Percentiles rank a stretch among this genome's conserved stretches.
phyloP scores from a whole-genome alignment of 371 early-diverging fungal species.

The Mucor indicus region DNA sequence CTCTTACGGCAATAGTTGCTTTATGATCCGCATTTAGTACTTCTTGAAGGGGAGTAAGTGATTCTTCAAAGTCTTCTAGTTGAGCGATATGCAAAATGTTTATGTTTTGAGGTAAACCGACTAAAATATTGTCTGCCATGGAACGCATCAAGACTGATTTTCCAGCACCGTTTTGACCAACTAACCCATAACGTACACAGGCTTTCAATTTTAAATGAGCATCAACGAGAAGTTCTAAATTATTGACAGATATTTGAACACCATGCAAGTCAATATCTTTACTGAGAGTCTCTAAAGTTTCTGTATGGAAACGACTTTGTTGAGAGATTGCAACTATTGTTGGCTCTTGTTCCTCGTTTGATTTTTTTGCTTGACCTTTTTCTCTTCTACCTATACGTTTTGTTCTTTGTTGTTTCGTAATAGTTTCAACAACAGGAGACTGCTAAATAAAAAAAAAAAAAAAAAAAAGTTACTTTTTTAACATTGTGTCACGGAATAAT shows the following conservation, averaged over 20 bases:
- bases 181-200: conserved; percentile 70
- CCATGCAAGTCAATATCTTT: conserved; percentile 65
- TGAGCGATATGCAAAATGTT: conserved; percentile 80
- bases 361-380: conserved; percentile 5
- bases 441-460: too few relatives aligned
- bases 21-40: conserved; percentile 74
- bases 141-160: conserved; percentile 82
- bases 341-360: conserved; percentile 20
- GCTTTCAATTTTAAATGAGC: conserved; percentile 60
- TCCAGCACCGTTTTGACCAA: conserved; percentile 91
- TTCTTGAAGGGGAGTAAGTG: conserved; percentile 57
- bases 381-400: conserved; percentile 8
- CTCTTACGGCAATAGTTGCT: conserved; percentile 28
- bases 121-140: conserved; percentile 67
- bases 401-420: too few relatives aligned
- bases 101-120: conserved; percentile 78
- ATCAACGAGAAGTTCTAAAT: conserved; percentile 54
- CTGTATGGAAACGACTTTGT: conserved; percentile 83
- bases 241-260: conserved; percentile 65
- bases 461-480: too few relatives aligned
- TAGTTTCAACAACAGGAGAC: too few relatives aligned
- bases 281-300: conserved; percentile 68
- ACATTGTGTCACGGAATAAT: neutral
- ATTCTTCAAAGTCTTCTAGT: conserved; percentile 51
- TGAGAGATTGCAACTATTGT: conserved; percentile 76